A percentile compares a stretch with the other conserved stretches of the same genome.
phyloP scores from a whole-genome alignment of 2,329 filamentous ascomycete species.

The Monilinia polystroma region DNA sequence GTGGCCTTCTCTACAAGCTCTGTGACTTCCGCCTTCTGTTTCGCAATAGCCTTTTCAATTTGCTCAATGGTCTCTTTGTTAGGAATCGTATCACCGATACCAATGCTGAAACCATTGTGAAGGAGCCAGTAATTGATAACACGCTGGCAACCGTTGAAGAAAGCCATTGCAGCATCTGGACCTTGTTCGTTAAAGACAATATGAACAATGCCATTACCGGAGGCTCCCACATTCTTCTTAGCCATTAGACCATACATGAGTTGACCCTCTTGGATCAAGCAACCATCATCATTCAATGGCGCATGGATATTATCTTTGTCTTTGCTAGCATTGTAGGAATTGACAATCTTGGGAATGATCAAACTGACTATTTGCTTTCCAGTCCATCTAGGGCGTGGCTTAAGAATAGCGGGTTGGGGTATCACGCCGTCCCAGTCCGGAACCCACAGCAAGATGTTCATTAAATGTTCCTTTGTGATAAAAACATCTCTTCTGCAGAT shows the following conservation, averaged over 20 bases:
- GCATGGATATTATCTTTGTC: constrained; percentile 49
- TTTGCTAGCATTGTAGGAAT: constrained; percentile 66
- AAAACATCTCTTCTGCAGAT: constrained; percentile 91
- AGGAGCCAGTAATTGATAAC: constrained; percentile 97
- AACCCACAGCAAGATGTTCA: constrained; percentile 97
- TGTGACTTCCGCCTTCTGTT: constrained; percentile 78
- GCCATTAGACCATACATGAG: constrained; percentile 86
- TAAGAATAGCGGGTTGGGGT: constrained; percentile 88
- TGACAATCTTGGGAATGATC: constrained; percentile 84
- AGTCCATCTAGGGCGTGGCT: constrained; percentile 91
- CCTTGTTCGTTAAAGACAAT: constrained; percentile 96
- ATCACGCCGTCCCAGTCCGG: constrained; percentile 96
- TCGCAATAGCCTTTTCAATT: constrained; percentile 78
- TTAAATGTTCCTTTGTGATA: constrained; percentile 84
- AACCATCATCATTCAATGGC: constrained; percentile 71
- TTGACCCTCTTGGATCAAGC: constrained; percentile 83
- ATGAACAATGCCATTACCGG: constrained; percentile 87
- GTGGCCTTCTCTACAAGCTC: constrained; percentile 75
- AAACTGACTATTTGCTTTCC: constrained; percentile 97
- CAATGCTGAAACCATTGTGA: constrained; percentile 95
- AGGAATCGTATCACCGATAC: constrained; percentile 96
- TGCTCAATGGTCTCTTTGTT: constrained; percentile 79
- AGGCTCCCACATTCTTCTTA: constrained; percentile 93
- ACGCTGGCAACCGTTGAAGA: constrained; percentile 93
- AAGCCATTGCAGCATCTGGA: constrained; percentile 79